Evolutionary conservation across 768 basidiomycete genomes (phyloP), one percentile per base, ranked within the genome.

Genomic region (Omphalotus guepiniiformis): DNA sequence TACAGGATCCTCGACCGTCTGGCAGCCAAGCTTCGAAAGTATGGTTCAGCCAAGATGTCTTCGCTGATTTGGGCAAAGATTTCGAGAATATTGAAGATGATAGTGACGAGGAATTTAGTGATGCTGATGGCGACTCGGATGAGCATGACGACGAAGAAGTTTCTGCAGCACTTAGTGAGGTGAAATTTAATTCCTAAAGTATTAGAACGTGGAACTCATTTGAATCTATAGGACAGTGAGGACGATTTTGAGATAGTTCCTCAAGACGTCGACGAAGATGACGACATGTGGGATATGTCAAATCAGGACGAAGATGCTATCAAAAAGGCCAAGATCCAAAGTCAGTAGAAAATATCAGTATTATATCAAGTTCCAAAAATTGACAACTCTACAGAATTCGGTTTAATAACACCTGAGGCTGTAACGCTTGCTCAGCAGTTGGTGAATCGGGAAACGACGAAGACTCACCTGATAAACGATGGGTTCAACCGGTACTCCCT

Each of bases 31-130:
- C 83, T 37, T 79, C 93, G 2, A 78, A 85, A 56, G 63, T 97
- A n/a, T 99, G 96, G 96, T 99, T 97, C 68, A 85, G 88, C 54
- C 95, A 96, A 65, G 86, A 88, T 42, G 66, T 96, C 36, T 99
- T 99, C 73, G 76, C 81, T 41, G 85, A 78, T 19, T 63, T 79
- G 6, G 80, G 76, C 35, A 75, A 62, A 4, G 59, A 73, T 27
- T 63, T 72, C 34, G 65, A 69, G 12, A 57, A 56, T 26, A 58
- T 54, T 16, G 70, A 67, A 26, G 61, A 58, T 5, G 61, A 69
- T 5, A 68, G 61, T 3, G 59, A 59, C 46, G 52, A 48, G 6
- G 56, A 41, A 34, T 16, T 46, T 18, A 43, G 35, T 19, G 55
- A 55, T 34, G 61, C 40, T 21, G 50, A 57, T 26, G 32, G 23